A percentile compares a stretch with the other conserved stretches of the same genome.
These are phyloP conservation scores for Diplodia intermedia DNA, from an alignment of 2,329 filamentous ascomycete species.

Conservation along the genomic window DNA sequence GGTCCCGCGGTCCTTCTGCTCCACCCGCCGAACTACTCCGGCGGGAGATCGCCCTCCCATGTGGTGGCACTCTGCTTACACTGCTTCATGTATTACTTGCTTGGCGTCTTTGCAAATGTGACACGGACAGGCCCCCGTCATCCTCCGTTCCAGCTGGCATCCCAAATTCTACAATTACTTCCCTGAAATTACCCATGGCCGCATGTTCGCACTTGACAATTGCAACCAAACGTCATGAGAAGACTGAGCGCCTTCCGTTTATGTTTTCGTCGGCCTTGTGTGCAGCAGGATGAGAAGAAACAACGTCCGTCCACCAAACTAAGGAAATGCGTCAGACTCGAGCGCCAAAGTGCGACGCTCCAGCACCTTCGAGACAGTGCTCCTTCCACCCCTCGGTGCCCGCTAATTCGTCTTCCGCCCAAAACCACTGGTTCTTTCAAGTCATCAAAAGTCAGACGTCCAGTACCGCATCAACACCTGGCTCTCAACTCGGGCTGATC, in stretches of 20 bases:
- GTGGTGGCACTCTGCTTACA: not conserved
- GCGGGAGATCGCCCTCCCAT: not conserved
- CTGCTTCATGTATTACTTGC: slow-evolving; percentile 18
- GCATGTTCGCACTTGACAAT: slow-evolving; percentile 1
- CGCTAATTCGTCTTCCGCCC: not conserved
- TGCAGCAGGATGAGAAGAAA: slow-evolving; percentile 18
- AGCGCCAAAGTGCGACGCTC: not conserved
- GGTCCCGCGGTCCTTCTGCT: not conserved
- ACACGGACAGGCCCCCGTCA: slow-evolving; percentile 5
- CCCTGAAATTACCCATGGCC: slow-evolving; percentile 13
- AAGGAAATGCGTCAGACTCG: not conserved
- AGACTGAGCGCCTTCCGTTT: slow-evolving; percentile 11
- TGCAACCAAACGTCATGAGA: slow-evolving; percentile 5
- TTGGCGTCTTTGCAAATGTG: not conserved
- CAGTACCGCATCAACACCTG: not conserved
- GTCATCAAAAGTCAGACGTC: not conserved
- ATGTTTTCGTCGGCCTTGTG: slow-evolving; percentile 21
- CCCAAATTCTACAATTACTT: slow-evolving; percentile 2
- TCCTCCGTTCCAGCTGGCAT: not conserved
- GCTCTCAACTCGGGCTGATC: slow-evolving; percentile 14
- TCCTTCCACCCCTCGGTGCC: slow-evolving; percentile 1
- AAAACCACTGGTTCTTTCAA: not conserved
- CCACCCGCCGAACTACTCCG: not conserved
- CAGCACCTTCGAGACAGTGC: slow-evolving; percentile 9
- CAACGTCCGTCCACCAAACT: slow-evolving; percentile 8